These are phyloP conservation scores for Populus euphratica DNA, from an alignment of 345 rosid species.

Conservation along the genomic window DNA sequence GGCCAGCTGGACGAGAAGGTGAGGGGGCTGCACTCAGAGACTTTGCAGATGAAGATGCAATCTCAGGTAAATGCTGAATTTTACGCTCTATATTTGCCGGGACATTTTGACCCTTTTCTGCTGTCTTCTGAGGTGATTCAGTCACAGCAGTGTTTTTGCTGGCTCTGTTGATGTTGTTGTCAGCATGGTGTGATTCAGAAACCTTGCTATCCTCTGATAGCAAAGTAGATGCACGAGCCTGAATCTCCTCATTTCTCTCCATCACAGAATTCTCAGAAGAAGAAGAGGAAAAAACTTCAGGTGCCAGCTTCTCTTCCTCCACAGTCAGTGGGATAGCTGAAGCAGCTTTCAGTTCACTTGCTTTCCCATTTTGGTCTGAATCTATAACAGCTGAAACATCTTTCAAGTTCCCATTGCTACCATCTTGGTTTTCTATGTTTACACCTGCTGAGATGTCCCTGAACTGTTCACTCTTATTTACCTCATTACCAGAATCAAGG, in stretches of 20 bases:
- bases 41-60: constrained; percentile 40
- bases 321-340: constrained; percentile 9
- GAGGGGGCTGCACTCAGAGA: constrained; percentile 34
- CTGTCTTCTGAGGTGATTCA: constrained; percentile 26
- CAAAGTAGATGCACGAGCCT: constrained; percentile 14
- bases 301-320: constrained; percentile 19
- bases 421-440: constrained; percentile 1
- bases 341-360: constrained; percentile 1
- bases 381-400: constrained; percentile 8
- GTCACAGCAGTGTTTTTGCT: constrained; percentile 22
- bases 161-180: constrained; percentile 27
- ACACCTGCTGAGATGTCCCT: neutral
- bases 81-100: constrained; percentile 30
- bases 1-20: constrained; percentile 79
- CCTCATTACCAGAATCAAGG: constrained; percentile 8
- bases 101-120: constrained; percentile 13
- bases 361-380: constrained; percentile 7
- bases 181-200: constrained; percentile 25
- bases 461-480: constrained; percentile 14
- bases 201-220: constrained; percentile 17
- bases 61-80: constrained; percentile 13
- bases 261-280: constrained; percentile 22
- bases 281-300: constrained; percentile 17
- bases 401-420: constrained; percentile 20
- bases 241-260: constrained; percentile 29